These are phyloP conservation scores for Brettanomyces anomalus DNA, from an alignment of 805 yeast genomes.

Conservation along the genomic window DNA sequence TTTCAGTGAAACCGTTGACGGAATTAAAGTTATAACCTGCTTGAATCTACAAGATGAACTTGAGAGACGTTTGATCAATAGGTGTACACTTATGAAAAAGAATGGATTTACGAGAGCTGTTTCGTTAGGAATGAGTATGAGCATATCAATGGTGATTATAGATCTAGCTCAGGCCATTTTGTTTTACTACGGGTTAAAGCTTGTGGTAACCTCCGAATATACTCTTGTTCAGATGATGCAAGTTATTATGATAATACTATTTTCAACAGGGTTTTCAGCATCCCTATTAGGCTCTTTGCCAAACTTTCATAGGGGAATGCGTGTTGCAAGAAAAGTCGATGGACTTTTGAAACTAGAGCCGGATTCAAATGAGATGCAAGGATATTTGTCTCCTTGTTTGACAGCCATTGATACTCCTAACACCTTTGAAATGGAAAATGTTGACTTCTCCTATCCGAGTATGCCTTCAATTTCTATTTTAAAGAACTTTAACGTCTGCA, in stretches of 20 bases:
- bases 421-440: constrained; percentile 33
- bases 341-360: constrained; percentile 28
- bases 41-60: constrained; percentile 47
- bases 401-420: constrained; percentile 1
- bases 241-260: constrained; percentile 63
- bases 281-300: constrained; percentile 61
- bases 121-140: constrained; percentile 58
- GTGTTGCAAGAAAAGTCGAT: constrained; percentile 53
- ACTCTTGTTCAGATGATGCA: constrained; percentile 49
- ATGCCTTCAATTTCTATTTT: constrained; percentile 23
- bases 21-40: constrained; percentile 55
- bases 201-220: constrained; percentile 56
- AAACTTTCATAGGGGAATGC: constrained; percentile 67
- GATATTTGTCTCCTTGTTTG: constrained; percentile 24
- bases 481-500: constrained; percentile 30
- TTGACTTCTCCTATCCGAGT: constrained; percentile 42
- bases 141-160: constrained; percentile 44
- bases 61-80: constrained; percentile 23
- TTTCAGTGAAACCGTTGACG: constrained; percentile 43
- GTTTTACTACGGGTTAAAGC: constrained; percentile 68
- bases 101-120: constrained; percentile 46
- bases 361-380: constrained; percentile 30
- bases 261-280: constrained; percentile 61
- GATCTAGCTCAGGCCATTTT: constrained; percentile 61
- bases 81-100: constrained; percentile 24